Conservation (phyloP, 805 yeast species). For the Saccharomycodes ludwigii region DNA sequence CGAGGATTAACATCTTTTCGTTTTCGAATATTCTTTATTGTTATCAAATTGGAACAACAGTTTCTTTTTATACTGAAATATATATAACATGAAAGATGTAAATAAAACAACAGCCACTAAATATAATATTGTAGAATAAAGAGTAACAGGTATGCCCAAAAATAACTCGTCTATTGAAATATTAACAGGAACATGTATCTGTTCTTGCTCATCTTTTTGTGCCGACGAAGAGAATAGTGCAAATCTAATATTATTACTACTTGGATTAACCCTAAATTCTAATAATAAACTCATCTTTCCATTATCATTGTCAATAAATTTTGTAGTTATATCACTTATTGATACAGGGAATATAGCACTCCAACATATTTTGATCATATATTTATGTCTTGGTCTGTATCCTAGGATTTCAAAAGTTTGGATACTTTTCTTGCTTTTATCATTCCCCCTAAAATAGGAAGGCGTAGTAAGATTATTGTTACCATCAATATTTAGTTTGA, state of each 20-base stretch:
- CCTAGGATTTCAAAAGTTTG: conserved; percentile 10
- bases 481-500: conserved; percentile 2
- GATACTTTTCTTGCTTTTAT: too few relatives aligned
- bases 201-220: neutral
- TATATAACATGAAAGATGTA: conserved; percentile 5
- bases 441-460: too few relatives aligned
- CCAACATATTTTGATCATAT: conserved; percentile 20
- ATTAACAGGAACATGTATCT: conserved; percentile 11
- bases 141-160: conserved; percentile 17
- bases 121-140: conserved; percentile 11
- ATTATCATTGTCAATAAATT: too few relatives aligned
- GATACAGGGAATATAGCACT: conserved; percentile 19
- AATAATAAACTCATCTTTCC: neutral
- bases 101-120: conserved; percentile 7
- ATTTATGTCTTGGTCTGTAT: conserved; percentile 10
- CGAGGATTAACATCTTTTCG: too few relatives aligned
- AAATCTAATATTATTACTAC: neutral
- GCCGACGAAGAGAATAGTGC: neutral
- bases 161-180: conserved; percentile 12
- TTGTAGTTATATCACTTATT: conserved; percentile 8
- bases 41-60: too few relatives aligned
- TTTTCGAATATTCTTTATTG: too few relatives aligned
- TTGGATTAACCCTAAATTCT: neutral
- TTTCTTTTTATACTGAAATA: neutral
- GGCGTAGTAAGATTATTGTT: too few relatives aligned